Evolutionary conservation across 1,139 yeast species (phyloP).

Genomic region (Pichia sp.): DNA sequence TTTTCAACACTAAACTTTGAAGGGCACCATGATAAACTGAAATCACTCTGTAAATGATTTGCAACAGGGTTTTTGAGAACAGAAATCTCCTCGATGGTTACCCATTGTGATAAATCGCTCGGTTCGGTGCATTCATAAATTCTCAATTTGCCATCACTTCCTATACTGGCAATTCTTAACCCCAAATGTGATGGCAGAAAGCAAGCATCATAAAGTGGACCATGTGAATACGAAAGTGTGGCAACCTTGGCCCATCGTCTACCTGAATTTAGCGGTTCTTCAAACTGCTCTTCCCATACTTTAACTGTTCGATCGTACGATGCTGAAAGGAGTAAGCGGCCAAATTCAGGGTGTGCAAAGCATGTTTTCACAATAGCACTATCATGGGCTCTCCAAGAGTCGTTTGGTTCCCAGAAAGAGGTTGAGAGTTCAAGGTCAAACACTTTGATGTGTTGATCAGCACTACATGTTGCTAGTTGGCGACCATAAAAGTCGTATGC

Average conservation of each 20-base stretch:
- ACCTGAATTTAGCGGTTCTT: conserved; percentile 68
- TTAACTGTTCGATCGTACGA: conserved; percentile 86
- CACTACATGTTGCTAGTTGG: conserved; percentile 84
- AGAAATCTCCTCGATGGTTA: conserved; percentile 61
- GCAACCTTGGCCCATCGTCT: conserved; percentile 74
- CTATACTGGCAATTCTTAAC: conserved; percentile 76
- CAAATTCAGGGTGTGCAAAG: conserved; percentile 95
- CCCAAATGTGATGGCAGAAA: conserved; percentile 89
- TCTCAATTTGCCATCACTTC: conserved; percentile 81
- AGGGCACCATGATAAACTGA: conserved; percentile 90
- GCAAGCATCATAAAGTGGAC: conserved; percentile 82
- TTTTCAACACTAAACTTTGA: conserved; percentile 77
- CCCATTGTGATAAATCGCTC: conserved; percentile 76
- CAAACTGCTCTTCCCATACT: conserved; percentile 85
- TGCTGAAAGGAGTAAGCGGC: conserved; percentile 78
- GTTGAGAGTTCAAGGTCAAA: conserved; percentile 58
- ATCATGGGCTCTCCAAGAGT: conserved; percentile 94
- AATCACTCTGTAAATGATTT: conserved; percentile 77
- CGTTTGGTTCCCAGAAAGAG: conserved; percentile 67
- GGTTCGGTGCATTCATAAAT: conserved; percentile 89
- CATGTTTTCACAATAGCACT: conserved; percentile 72
- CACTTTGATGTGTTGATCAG: conserved; percentile 86
- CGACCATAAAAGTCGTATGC: conserved; percentile 87
- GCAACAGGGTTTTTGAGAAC: conserved; percentile 58
- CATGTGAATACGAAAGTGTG: conserved; percentile 75